Evolutionary conservation across 1,284 basidiomycete genomes (phyloP).

Genomic region (Phylloporus sp.): DNA sequence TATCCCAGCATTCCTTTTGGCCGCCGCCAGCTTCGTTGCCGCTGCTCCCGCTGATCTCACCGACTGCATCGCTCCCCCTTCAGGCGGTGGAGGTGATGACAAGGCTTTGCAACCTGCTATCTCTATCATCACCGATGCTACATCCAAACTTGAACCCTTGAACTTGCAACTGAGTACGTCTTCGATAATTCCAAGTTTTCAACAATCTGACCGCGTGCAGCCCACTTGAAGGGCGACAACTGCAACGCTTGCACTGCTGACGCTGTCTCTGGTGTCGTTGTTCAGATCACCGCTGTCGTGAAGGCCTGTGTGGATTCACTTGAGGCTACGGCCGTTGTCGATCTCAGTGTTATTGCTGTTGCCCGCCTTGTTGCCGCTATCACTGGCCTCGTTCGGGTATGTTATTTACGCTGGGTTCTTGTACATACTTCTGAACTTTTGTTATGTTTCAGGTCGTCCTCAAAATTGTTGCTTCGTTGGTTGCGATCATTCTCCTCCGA

Average conservation of each 20-base stretch:
- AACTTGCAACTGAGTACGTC: constrained; percentile 19
- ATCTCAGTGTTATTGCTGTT: constrained; percentile 15
- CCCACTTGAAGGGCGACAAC: constrained; percentile 1
- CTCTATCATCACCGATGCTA: constrained; percentile 20
- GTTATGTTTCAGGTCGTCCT: constrained; percentile 7
- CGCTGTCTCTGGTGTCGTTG: constrained; percentile 15
- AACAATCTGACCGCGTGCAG: constrained; percentile 8
- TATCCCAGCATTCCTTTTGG: constrained; percentile 21
- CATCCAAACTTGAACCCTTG: constrained; percentile 9
- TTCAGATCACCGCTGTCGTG: constrained; percentile 18
- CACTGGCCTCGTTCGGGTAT: constrained; percentile 10
- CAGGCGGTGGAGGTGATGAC: constrained; percentile 12
- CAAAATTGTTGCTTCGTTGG: constrained; percentile 8
- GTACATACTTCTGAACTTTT: neutral
- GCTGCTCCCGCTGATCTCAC: constrained; percentile 14
- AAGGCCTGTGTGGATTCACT: constrained; percentile 16
- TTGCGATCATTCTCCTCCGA: neutral
- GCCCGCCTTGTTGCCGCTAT: constrained; percentile 9
- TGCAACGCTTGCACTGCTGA: constrained; percentile 19
- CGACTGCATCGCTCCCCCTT: constrained; percentile 9
- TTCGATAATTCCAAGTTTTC: accelerated
- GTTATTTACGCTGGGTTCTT: neutral
- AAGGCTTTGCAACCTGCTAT: constrained; percentile 22
- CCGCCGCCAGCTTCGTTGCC: constrained; percentile 20
- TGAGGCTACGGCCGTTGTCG: constrained; percentile 7